Base-by-base conservation (phyloP, 2,329 filamentous ascomycete genomes). In the Pseudocercospora musae region DNA sequence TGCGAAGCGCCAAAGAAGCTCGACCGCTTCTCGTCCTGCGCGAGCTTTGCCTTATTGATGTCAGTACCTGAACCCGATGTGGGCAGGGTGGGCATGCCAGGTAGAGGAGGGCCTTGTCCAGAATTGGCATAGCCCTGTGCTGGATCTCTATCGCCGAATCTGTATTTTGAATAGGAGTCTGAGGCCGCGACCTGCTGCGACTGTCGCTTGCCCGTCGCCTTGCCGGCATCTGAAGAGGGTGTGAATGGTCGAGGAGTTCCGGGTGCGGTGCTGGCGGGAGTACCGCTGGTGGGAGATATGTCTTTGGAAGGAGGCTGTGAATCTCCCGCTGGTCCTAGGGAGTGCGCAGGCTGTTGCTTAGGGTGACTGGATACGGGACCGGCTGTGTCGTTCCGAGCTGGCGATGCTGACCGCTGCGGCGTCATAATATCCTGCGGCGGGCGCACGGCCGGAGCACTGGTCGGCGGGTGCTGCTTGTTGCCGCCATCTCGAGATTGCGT, bases 131-230 rank as follows among this genome's bases (percentile, higher is more conserved):
- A 76, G 11, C 75, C 75, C 84, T 82, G 78, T 57, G 87, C 84
- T 60, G 88, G 84, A 78, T 94, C 91, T 70, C 89, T 88, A 64
- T 87, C 82, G 7, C 88, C 87, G 70, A 97, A 97, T 59, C 96
- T 87, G 69, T 96, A 97, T 67, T 92, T 85, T 6, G 89, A 84
- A 70, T 96, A 57, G 18, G 59, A 62, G 20, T 69, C 61, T 20
- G 48, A 46, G 8, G 53, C 59, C 10, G 56, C 55, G n/a, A 58
- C 46, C 25, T 48, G 48, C 68, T 89, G 91, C 1, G 89, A 87
- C 2, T 87, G 85, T 57, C 92, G 87, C 70, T 89, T 92, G 69
- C 86, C 88, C 65, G 91, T 90, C n/a, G 91, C 88, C 31, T 60
- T 63, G 72, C 96, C 96, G 0, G 92, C 92, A 70, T 96, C 92